phyloP scores from a whole-genome alignment of 1,284 basidiomycete genomes.

The Ceratobasidium sp. region DNA sequence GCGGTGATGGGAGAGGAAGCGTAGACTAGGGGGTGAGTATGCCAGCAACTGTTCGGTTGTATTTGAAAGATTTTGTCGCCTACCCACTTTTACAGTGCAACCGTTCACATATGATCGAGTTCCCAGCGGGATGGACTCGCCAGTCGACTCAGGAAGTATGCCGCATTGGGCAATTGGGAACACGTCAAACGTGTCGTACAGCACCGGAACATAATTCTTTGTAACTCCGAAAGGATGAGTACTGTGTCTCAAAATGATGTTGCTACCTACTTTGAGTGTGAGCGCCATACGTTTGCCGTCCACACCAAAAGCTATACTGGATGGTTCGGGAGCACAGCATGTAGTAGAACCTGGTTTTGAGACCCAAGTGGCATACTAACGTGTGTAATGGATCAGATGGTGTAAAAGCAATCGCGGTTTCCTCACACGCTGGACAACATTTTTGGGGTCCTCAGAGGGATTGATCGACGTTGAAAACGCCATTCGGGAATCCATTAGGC shows the following conservation, averaged over 20 bases:
- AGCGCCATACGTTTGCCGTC: slow-evolving; percentile 32
- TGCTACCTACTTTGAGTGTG: slow-evolving; percentile 30
- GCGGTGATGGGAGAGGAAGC: background rate
- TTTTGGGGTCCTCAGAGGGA: slow-evolving; percentile 32
- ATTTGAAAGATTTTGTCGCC: slow-evolving; percentile 19
- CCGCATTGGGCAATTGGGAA: slow-evolving; percentile 33
- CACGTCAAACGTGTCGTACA: slow-evolving; percentile 36
- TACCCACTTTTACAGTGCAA: slow-evolving; percentile 35
- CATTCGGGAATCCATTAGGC: slow-evolving; percentile 35
- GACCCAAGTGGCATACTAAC: slow-evolving; percentile 35
- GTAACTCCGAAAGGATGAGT: slow-evolving; percentile 1
- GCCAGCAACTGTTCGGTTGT: slow-evolving; percentile 16
- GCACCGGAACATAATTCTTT: slow-evolving; percentile 24
- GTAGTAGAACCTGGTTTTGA: slow-evolving; percentile 30
- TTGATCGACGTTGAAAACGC: slow-evolving; percentile 32
- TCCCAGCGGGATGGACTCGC: background rate
- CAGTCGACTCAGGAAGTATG: background rate
- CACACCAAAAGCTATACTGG: slow-evolving; percentile 25
- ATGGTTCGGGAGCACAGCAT: slow-evolving; percentile 28
- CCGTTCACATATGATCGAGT: slow-evolving; percentile 30
- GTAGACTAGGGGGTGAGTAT: background rate
- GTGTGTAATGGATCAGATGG: background rate
- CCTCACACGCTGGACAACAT: slow-evolving; percentile 31
- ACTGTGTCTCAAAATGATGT: background rate
- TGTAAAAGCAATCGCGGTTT: background rate